Evolutionary conservation across 179 eudicot species (phyloP).

Genomic region (Gypsophila paniculata): DNA sequence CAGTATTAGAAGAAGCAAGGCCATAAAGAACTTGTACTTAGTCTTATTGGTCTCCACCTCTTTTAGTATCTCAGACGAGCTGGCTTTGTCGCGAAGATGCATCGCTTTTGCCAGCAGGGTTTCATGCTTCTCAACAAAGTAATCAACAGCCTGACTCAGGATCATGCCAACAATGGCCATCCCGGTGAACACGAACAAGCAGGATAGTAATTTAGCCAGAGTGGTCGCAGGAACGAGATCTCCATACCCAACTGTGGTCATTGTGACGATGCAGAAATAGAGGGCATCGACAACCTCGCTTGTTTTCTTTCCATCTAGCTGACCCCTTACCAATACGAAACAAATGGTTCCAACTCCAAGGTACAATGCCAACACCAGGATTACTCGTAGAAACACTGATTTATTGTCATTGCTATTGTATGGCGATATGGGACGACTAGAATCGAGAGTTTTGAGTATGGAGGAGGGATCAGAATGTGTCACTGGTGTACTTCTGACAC

Average conservation of each 20-base stretch:
- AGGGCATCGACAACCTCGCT: constrained; percentile 65
- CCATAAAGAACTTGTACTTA: constrained; percentile 51
- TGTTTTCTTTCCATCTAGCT: constrained; percentile 56
- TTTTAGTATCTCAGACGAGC: constrained; percentile 37
- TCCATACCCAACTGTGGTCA: constrained; percentile 93
- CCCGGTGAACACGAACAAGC: constrained; percentile 70
- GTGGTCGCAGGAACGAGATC: constrained; percentile 71
- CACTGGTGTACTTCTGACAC: constrained; percentile 44
- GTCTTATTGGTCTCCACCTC: constrained; percentile 54
- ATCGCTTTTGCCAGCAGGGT: constrained; percentile 46
- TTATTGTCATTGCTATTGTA: constrained; percentile 20
- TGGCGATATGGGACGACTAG: constrained; percentile 19
- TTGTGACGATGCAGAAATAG: constrained; percentile 81
- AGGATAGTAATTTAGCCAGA: constrained; percentile 60
- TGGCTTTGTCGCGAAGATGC: constrained; percentile 38
- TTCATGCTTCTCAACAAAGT: constrained; percentile 73
- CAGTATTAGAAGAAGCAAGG: constrained; percentile 31
- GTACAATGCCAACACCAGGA: constrained; percentile 44
- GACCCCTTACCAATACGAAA: constrained; percentile 46
- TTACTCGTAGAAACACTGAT: constrained; percentile 38
- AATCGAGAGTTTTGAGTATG: constrained; percentile 15
- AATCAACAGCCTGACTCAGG: constrained; percentile 66
- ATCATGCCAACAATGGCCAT: constrained; percentile 63
- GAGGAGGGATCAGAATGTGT: constrained; percentile 28
- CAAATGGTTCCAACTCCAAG: constrained; percentile 53